Base-by-base conservation (phyloP, 2,329 filamentous ascomycete species). In the Gremmenia infestans region DNA sequence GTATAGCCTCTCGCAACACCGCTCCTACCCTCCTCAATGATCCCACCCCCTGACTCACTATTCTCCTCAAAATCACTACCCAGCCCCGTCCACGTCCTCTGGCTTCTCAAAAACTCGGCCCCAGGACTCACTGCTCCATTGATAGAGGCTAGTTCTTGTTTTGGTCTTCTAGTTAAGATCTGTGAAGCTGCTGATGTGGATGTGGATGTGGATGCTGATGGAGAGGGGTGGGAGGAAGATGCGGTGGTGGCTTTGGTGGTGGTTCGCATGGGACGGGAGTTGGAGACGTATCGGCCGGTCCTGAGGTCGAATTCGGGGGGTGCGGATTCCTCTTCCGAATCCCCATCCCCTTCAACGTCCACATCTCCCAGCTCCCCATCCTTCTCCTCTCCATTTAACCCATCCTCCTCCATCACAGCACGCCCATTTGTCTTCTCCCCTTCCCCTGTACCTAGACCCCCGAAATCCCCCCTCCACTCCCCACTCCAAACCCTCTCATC, bases 291-390 rank as follows among this genome's bases (percentile, higher is more conserved):
- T 59, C 83, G 85, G 37, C 93, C 93, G 2, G 92, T 97, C 12
- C 93, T 81, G 9, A 97, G 80, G 71, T 99, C 93, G 65, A 96
- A 99, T 65, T 96, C 90, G 0, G 94, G 94, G 0, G 91, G 84
- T 62, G 88, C 85, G 1, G 88, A 91, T 66, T 90, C 87, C 46
- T 86, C 82, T 19, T 83, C 81, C 74, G 74, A 74, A 9, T 75
- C 72, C 7, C 67, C 65, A 3, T 54, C 49, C 1, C 56, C 63
- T 12, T 61, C 46, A 22, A 51, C 45, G 4, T 15, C 9, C 12
- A 28, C 15, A 1, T 62, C 22, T n/a, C 23, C 58, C 19, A 55
- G 48, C 17, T 53, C 32, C 8, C 54, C 56, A 9, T 48, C 53
- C 37, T 59, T 19, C 51, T 54, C 43, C 15, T 56, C 25, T n/a